These are phyloP conservation scores for Fusarium globosum DNA, from an alignment of 2,329 filamentous ascomycete species.

Conservation along the genomic window DNA sequence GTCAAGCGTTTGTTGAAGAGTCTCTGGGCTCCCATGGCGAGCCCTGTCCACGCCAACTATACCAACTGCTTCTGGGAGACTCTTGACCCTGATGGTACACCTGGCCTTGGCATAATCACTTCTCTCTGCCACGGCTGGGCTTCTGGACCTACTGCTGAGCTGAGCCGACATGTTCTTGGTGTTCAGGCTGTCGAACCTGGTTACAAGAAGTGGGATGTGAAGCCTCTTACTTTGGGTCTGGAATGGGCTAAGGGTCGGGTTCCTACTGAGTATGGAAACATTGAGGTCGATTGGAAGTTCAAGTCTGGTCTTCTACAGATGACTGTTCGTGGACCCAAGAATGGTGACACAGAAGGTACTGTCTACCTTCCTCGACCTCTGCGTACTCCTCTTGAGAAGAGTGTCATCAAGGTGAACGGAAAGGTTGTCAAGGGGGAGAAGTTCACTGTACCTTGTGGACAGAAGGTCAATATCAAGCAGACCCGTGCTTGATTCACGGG, in stretches of 20 bases:
- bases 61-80: conserved; percentile 16
- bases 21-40: neutral
- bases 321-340: neutral
- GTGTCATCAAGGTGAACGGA: neutral
- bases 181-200: neutral
- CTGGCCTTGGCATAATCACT: neutral
- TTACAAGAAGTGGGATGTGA: neutral
- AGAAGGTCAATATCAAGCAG: neutral
- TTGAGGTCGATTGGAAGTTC: conserved; percentile 2
- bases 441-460: rapidly evolving
- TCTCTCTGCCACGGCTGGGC: conserved; percentile 3
- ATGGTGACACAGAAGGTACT: neutral
- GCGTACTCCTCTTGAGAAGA: neutral
- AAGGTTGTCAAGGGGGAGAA: neutral
- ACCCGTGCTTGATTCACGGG: rapidly evolving
- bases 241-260: neutral
- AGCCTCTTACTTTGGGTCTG: neutral
- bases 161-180: neutral
- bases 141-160: neutral
- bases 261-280: neutral
- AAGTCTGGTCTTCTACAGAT: neutral
- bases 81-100: neutral
- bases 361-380: neutral
- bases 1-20: neutral
- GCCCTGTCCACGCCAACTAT: neutral